Evolutionary conservation across 257 asterid genomes (phyloP), one percentile per base, ranked within the genome.

Genomic region (Ligustrum vulgare): DNA sequence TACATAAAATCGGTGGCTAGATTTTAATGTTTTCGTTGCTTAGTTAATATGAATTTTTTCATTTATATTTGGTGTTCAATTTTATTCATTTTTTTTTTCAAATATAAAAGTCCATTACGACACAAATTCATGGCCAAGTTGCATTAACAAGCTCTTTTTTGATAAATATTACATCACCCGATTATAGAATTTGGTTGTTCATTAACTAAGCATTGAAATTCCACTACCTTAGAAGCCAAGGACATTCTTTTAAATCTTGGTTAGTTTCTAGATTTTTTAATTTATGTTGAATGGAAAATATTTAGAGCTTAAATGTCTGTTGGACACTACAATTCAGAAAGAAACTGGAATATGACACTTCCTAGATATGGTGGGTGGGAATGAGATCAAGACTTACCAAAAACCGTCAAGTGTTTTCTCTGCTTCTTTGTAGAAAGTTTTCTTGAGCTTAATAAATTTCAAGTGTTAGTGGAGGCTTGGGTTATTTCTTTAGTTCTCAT

Each of bases 281-380:
- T 66, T 34, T 65, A 10, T 31, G 69, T 67, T 72, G 8, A 63
- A 20, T 72, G 34, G 34, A 67, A 75, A 4, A 28, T 68, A 28
- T 75, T 25, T 67, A 72, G 81, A 32, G 67, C 72, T 75, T 82
- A 77, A 85, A 63, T 74, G 72, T 63, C 28, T 62, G 72, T 51
- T 60, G 78, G 56, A n/a, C 75, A 25, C 47, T 64, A 77, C 76
- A 75, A 23, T 76, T 56, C 85, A 94, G 98, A 93, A 83, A 89
- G 93, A 82, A 89, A 93, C 86, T 95, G 98, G 99, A 89, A 90
- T 74, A 81, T 89, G 80, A 80, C 83, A 69, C 94, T 93, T 79
- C 99, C 98, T 47, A 97, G 97, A 43, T 95, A 83, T 82, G 84
- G 97, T 56, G 98, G 84, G 97, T 56, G 98, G 99, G 67, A 98